Conservation (phyloP, 2,329 filamentous ascomycete genomes). For the Penicillium glabrum region DNA sequence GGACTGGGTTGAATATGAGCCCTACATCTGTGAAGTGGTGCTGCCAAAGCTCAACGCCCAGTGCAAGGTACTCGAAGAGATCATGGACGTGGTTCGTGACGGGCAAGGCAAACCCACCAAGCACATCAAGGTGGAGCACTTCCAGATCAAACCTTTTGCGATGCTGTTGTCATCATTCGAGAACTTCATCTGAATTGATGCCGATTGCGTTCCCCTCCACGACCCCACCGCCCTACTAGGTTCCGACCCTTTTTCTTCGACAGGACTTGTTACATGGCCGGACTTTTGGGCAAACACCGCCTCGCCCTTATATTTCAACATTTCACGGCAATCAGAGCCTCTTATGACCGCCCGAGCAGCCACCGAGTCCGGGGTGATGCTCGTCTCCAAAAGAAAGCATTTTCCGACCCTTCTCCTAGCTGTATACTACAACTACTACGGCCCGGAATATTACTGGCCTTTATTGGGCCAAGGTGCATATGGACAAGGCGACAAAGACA, state of each 20-base stretch:
- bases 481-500: conserved; percentile 31
- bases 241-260: conserved; percentile 49
- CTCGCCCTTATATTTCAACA: conserved; percentile 38
- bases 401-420: conserved; percentile 27
- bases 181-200: conserved; percentile 57
- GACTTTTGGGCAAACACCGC: conserved; percentile 48
- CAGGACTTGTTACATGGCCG: conserved; percentile 58
- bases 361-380: conserved; percentile 30
- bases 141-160: conserved; percentile 56
- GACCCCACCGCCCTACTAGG: conserved; percentile 46
- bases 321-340: conserved; percentile 32
- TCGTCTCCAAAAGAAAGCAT: conserved; percentile 33
- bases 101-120: conserved; percentile 4
- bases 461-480: conserved; percentile 32
- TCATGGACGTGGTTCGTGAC: conserved; percentile 17
- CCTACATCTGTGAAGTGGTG: conserved; percentile 34
- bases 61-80: conserved; percentile 41
- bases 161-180: conserved; percentile 59
- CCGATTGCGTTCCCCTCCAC: conserved; percentile 52
- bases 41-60: conserved; percentile 36
- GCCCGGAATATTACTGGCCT: conserved; percentile 27
- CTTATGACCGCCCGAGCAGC: conserved; percentile 30
- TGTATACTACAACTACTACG: conserved; percentile 33
- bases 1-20: conserved; percentile 34
- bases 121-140: conserved; percentile 34